Base-by-base conservation (phyloP, 208 protist genomes). In the Trichomonas gallinae region DNA sequence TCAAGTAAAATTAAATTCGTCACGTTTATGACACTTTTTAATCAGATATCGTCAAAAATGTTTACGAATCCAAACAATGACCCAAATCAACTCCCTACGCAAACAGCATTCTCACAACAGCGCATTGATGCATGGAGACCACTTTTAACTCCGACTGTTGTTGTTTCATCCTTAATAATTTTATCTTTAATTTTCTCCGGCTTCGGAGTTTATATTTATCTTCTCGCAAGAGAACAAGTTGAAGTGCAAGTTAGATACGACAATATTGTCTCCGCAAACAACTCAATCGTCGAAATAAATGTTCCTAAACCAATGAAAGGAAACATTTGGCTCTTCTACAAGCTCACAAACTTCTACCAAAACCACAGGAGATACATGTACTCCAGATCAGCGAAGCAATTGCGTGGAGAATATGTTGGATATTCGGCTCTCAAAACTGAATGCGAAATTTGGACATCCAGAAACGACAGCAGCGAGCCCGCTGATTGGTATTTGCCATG, bases 261-360 rank as follows among this genome's bases (percentile, higher is more conserved):
- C 44, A 42, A 93, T 36, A 21, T 48, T 38, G n/a, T 42, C 44
- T 15, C 1, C 99, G 63, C 97, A 98, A 36, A 96, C 98, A 58
- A 51, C 46, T 34, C 44, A 38, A 93, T 23, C 8, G 21, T 51
- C 46, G 31, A 23, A 34, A 51, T 38, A 17, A n/a, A 36, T 10
- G 13, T 26, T 48, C 17, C 44, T 23, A 38, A 93, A 10, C 8
- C 44, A 38, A n/a, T 26, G 17, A 93, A 51, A 93, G 45, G 13
- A 38, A 42, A 51, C 13, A 97, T 99, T 34, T 99, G 99, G 97
- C 96, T 99, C 51, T 99, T 99, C 97, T 99, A 99, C 97, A 98
- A 98, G 44, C 97, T 99, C 9, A 98, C 98, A 1, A 99, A 99
- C 87, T 99, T 99, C 97, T 99, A 99, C 97, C 99, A 99, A 97